These are phyloP conservation scores for Pilobolus umbonatus DNA, from an alignment of 192 early-diverging fungal genomes.

Conservation along the genomic window DNA sequence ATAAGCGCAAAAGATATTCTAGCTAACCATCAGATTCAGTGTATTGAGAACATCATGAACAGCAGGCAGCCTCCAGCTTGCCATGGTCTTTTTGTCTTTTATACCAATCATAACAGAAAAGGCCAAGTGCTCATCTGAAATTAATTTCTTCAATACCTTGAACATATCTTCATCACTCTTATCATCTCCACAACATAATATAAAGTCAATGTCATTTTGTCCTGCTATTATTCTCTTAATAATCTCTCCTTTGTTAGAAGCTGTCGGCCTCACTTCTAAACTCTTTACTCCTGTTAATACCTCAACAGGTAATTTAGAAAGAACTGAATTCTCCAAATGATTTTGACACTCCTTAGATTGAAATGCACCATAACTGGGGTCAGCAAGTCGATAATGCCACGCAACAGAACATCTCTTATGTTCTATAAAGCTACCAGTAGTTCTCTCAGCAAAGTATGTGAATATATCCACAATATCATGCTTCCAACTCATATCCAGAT, in stretches of 20 bases:
- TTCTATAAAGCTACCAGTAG: conserved; percentile 90
- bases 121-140: neutral
- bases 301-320: conserved; percentile 93
- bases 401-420: conserved; percentile 90
- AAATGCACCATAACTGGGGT: conserved; percentile 93
- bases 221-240: conserved; percentile 74
- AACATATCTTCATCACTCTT: conserved; percentile 99
- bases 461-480: conserved; percentile 91
- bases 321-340: conserved; percentile 85
- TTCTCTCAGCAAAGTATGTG: conserved; percentile 92
- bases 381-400: conserved; percentile 95
- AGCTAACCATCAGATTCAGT: too few relatives aligned
- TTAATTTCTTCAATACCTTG: conserved; percentile 17
- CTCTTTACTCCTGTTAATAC: conserved; percentile 96
- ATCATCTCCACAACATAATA: conserved; percentile 95
- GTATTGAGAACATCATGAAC: conserved; percentile 61
- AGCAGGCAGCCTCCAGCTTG: conserved; percentile 73
- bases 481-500: conserved; percentile 90
- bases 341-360: conserved; percentile 98
- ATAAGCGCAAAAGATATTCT: too few relatives aligned
- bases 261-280: conserved; percentile 88
- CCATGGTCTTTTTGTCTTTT: conserved; percentile 82
- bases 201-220: conserved; percentile 76
- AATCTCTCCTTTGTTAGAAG: conserved; percentile 96
- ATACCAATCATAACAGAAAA: conserved; percentile 82